phyloP scores from a whole-genome alignment of 805 yeast species.

The Candida easanensis region DNA sequence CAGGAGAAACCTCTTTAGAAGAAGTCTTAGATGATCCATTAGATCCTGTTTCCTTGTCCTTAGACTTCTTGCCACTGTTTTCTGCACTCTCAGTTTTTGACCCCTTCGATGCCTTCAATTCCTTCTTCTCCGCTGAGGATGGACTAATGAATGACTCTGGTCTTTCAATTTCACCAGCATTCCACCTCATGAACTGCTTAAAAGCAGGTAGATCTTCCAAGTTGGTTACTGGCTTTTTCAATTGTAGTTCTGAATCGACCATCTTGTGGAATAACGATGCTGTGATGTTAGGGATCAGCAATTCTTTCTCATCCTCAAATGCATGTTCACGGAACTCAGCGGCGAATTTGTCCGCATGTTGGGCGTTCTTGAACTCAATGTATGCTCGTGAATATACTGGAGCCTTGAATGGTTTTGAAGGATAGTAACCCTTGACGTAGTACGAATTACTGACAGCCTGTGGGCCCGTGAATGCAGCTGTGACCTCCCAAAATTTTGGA shows the following conservation, averaged over 20 bases:
- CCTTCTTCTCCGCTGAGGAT: neutral
- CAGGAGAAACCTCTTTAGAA: neutral
- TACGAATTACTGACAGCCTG: constrained; percentile 26
- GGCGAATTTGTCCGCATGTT: constrained; percentile 29
- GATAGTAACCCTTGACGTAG: constrained; percentile 41
- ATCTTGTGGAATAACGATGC: constrained; percentile 34
- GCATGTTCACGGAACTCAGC: constrained; percentile 19
- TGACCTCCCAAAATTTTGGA: constrained; percentile 28
- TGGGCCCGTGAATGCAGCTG: constrained; percentile 16
- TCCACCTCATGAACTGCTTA: constrained; percentile 22
- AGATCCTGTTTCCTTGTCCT: neutral
- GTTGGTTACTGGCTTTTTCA: constrained; percentile 2
- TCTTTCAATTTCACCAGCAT: constrained; percentile 20
- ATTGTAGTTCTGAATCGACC: constrained; percentile 17
- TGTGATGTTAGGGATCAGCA: constrained; percentile 34
- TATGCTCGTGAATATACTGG: constrained; percentile 43
- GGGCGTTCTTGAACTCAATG: constrained; percentile 32
- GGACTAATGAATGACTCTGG: constrained; percentile 16
- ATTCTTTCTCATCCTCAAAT: constrained; percentile 26
- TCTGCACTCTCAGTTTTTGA: neutral
- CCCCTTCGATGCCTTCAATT: neutral
- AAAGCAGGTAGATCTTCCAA: constrained; percentile 22
- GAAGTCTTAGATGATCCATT: neutral
- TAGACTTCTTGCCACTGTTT: neutral
- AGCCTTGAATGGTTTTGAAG: constrained; percentile 36